A percentile compares a stretch with the other conserved stretches of the same genome.
phyloP scores from a whole-genome alignment of 23 red algal genomes.

The Chondrus crispus region DNA sequence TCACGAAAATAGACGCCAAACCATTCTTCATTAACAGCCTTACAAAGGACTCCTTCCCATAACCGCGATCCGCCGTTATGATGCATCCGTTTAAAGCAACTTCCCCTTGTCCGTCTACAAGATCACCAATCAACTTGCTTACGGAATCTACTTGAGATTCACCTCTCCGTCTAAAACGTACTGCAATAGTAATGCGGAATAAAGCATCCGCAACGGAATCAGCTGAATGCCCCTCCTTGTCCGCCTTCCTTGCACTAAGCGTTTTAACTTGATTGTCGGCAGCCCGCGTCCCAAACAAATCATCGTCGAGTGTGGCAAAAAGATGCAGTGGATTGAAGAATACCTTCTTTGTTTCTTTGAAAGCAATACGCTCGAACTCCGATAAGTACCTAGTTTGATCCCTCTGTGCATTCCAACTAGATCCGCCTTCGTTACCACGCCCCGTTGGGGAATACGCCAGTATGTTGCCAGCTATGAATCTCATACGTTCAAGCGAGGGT shows the following conservation, averaged over 20 bases:
- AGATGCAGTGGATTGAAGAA: neutral
- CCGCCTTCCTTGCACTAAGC: neutral
- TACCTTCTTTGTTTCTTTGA: neutral
- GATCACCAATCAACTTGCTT: neutral
- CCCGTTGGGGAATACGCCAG: conserved; percentile 6
- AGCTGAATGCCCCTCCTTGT: neutral
- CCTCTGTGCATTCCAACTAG: neutral
- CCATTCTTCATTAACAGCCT: neutral
- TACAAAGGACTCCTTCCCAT: neutral
- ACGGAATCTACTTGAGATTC: neutral
- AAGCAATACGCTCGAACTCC: neutral
- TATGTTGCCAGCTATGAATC: conserved; percentile 4
- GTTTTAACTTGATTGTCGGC: neutral
- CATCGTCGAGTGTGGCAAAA: neutral
- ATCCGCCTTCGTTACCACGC: neutral
- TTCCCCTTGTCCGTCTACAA: neutral
- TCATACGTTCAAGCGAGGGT: neutral
- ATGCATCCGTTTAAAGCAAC: neutral
- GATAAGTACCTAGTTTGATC: conserved; percentile 10
- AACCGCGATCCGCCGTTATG: neutral
- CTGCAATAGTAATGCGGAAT: neutral
- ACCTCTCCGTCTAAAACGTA: neutral
- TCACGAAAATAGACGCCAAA: neutral
- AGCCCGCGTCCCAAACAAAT: neutral
- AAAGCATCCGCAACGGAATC: neutral